These are phyloP conservation scores for Acanthamoeba healyi DNA, from an alignment of 208 protist species.

Conservation along the genomic window DNA sequence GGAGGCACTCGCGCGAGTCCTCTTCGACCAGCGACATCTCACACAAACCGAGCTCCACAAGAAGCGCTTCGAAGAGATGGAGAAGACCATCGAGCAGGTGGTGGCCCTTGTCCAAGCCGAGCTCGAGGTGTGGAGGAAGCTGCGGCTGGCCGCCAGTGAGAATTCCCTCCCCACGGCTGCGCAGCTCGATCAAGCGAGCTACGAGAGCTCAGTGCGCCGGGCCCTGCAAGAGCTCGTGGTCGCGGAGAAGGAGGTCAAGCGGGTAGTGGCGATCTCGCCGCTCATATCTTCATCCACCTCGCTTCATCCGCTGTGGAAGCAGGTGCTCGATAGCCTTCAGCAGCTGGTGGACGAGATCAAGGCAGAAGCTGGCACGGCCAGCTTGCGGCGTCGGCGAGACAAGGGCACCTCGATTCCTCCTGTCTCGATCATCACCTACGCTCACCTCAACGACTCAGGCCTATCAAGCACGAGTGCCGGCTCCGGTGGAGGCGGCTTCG, in stretches of 20 bases:
- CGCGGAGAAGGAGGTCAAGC: background rate
- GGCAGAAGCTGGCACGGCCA: constrained; percentile 15
- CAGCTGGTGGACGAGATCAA: constrained; percentile 10
- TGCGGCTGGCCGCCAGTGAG: background rate
- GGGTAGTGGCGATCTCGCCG: constrained; percentile 16
- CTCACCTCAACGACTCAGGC: too few species aligned
- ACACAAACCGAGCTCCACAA: constrained; percentile 4
- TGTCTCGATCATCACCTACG: background rate
- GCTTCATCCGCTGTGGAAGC: constrained; percentile 20
- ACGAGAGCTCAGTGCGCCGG: background rate
- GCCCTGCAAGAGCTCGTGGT: background rate
- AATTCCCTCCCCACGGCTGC: background rate
- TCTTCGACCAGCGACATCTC: background rate
- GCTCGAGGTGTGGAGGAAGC: background rate
- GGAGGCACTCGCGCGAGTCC: background rate
- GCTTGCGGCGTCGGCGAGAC: background rate
- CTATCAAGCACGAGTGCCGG: too few species aligned
- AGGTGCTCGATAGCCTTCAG: background rate
- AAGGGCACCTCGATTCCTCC: background rate
- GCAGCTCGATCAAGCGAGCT: background rate
- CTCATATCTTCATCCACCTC: background rate
- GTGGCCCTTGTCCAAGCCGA: background rate
- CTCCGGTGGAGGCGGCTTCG: too few species aligned
- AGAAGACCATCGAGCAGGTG: background rate
- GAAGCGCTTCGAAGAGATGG: constrained; percentile 11